Base-by-base conservation (phyloP, 306 rosid species). In the Trichosanthes cucumerina region DNA sequence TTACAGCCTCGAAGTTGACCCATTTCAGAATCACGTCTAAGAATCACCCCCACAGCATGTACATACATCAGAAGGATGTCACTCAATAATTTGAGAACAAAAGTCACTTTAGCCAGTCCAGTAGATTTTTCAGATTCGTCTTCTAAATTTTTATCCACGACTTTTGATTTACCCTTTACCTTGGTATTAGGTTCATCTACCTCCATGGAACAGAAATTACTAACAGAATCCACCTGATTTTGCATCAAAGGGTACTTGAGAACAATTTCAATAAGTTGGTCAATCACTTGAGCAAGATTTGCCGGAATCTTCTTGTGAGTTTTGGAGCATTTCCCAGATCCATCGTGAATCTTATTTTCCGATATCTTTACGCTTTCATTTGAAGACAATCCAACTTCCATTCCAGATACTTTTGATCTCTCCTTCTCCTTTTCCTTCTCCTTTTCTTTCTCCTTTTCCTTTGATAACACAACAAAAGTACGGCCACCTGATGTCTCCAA, bases 141-240 rank as follows among this genome's bases (percentile, higher is more conserved):
- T 87, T 93, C 94, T 58, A 83, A 65, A 76, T 54, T 81, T 76
- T 79, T 79, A 84, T 92, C 98, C 71, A 85, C 94, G 68, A 93
- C 96, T 93, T 95, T 95, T 10, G 97, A 88, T 85, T 96, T 96
- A 60, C 99, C 99, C 89, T 93, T 96, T 50, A 88, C 96, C 88
- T 96, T 92, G 81, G 88, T 80, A 73, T 92, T 56, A 82, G 99
- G 93, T 81, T 90, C 99, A 83, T 92, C 99, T 77, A 93, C 87
- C 85, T 96, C 99, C 98, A 96, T 92, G 15, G 86, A 84, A 84
- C 91, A 83, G 70, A 84, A 64, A 38, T 80, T 85, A 86, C 83
- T 83, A 47, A 38, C 81, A 80, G 76, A 82, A 43, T 88, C 90
- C 80, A 83, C 93, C 85, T 75, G 88, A 80, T 75, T 85, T 81